Percentiles rank a stretch among this genome's conserved stretches.
phyloP scores from a whole-genome alignment of 192 early-diverging fungal genomes.

The Rhizoclosmatium globosum region DNA sequence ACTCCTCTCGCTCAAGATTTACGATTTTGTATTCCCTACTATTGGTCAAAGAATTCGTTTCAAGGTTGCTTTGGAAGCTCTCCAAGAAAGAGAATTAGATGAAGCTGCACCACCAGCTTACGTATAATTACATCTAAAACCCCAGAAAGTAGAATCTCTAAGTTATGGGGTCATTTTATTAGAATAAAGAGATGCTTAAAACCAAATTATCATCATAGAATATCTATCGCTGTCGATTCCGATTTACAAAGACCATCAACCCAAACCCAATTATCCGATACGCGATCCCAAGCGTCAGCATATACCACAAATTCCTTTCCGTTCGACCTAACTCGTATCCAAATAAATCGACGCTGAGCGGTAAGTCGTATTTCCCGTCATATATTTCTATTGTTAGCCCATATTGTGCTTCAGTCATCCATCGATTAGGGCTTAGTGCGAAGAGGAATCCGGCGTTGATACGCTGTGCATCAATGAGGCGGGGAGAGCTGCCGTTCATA shows the following conservation, averaged over 20 bases:
- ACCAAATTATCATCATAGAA: neutral
- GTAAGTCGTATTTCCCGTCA: slow-evolving; percentile 9
- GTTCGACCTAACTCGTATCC: slow-evolving; percentile 32
- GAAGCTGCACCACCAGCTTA: too few relatives aligned
- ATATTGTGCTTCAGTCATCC: slow-evolving; percentile 38
- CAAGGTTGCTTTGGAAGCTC: too few relatives aligned
- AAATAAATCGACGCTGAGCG: neutral
- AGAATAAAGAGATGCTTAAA: neutral
- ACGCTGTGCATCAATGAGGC: slow-evolving; percentile 34
- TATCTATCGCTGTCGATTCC: slow-evolving; percentile 52
- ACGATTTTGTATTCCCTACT: too few relatives aligned
- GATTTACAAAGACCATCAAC: slow-evolving; percentile 43
- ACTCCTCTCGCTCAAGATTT: too few relatives aligned
- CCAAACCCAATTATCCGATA: slow-evolving; percentile 48
- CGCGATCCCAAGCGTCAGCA: slow-evolving; percentile 43
- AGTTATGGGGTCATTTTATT: neutral
- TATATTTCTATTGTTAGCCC: neutral
- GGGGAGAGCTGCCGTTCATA: slow-evolving; percentile 55
- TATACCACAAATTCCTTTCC: slow-evolving; percentile 39
- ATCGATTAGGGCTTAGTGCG: slow-evolving; percentile 23
- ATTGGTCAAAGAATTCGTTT: too few relatives aligned
- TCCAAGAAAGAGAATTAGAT: too few relatives aligned
- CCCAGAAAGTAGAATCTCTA: too few relatives aligned
- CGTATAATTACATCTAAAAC: too few relatives aligned
- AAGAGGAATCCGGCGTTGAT: slow-evolving; percentile 32